Conservation (phyloP, 1,284 basidiomycete genomes). For the Sparassis latifolia region DNA sequence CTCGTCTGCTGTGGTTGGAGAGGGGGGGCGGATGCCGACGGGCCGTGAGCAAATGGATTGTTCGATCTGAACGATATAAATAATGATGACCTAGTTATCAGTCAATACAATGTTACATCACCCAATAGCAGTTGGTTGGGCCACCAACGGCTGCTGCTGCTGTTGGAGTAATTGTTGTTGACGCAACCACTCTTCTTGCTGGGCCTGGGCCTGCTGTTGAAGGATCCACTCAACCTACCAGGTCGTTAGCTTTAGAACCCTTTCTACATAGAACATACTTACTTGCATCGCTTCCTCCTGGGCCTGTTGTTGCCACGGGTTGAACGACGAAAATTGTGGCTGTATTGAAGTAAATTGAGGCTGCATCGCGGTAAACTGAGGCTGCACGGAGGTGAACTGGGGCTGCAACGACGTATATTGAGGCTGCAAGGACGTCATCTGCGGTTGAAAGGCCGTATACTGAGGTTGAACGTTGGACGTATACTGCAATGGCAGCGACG, state of each 20-base stretch:
- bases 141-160: constrained; percentile 13
- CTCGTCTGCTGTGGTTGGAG: constrained; percentile 18
- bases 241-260: background rate
- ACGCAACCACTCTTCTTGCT: constrained; percentile 45
- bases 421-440: constrained; percentile 42
- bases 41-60: constrained; percentile 80
- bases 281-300: constrained; percentile 55
- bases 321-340: constrained; percentile 45
- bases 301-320: constrained; percentile 82
- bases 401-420: constrained; percentile 66
- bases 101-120: constrained; percentile 19
- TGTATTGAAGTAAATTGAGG: constrained; percentile 61
- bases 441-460: constrained; percentile 51
- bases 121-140: constrained; percentile 68
- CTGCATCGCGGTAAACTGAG: constrained; percentile 46
- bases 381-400: constrained; percentile 51
- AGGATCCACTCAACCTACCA: constrained; percentile 52
- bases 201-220: constrained; percentile 34
- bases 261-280: background rate
- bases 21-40: constrained; percentile 35
- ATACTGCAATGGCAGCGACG: constrained; percentile 28
- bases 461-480: constrained; percentile 44
- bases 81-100: background rate
- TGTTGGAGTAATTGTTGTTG: constrained; percentile 34
- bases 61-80: constrained; percentile 58